Evolutionary conservation across 2,329 filamentous ascomycete genomes (phyloP), one percentile per base, ranked within the genome.

Genomic region (Boeremia exigua): DNA sequence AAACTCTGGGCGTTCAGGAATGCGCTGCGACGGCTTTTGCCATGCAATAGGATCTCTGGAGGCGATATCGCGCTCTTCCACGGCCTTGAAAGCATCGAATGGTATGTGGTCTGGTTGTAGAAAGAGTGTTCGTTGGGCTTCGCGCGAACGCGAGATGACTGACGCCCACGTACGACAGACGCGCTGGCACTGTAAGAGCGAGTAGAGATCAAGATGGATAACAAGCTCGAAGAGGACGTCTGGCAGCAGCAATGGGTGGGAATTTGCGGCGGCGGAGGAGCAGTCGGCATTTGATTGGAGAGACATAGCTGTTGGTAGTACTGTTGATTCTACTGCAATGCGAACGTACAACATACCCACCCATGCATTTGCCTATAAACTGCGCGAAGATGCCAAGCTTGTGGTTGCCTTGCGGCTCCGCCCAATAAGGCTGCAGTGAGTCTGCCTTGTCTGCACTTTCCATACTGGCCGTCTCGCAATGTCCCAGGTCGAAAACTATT

Each of bases 171-270:
- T 48, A 11, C 25, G 32, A 19, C 45, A 54, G 9, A 44, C 38
- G 15, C 30, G 44, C 15, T 54, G 44, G 44, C 38, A 43, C 15
- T 30, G n/a, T 5, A 54, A 7, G 25, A 54, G 51, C 7, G 32
- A 43, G 28, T 19, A n/a, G 25, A 43, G 45, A 9, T 54, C 52
- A 17, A 49, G 28, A n/a, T 45, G 23, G 19, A 23, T 1, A 2
- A 55, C 1, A 14, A 55, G n/a, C 23, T 48, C 34, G 33, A 37
- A 55, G 10, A 49, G 3, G 9, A 48, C 23, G n/a, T 49, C 32
- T 14, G 38, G 32, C 7, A 49, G 33, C 9, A 55, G 42, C 14
- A 55, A 8, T 6, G 33, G 14, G 10, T 44, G 14, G 8, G 27
- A 25, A 10, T 30, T n/a, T 30, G 27, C 32, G 27, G 32, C 10